Conservation (phyloP, 441 rosid genomes). For the Eruca vesicaria region DNA sequence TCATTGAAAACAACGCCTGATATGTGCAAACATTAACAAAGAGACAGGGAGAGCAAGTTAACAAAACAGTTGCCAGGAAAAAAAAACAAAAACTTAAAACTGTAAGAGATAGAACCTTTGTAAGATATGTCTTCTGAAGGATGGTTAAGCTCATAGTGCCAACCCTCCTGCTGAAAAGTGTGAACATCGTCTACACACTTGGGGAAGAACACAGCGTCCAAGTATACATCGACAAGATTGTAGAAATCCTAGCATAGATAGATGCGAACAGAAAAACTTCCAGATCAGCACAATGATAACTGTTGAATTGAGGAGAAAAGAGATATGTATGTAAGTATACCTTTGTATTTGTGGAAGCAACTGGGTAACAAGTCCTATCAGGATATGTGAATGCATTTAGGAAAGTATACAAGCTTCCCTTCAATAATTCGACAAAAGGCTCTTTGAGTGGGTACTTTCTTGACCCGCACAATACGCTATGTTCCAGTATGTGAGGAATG, state of each 20-base stretch:
- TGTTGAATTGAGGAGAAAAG: background rate
- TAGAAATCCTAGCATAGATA: constrained; percentile 72
- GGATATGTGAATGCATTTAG: constrained; percentile 96
- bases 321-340: constrained; percentile 41
- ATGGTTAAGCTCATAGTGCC: constrained; percentile 91
- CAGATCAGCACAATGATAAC: background rate
- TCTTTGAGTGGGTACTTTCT: constrained; percentile 95
- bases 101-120: constrained; percentile 53
- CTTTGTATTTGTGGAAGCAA: constrained; percentile 91
- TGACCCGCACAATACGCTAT: constrained; percentile 96
- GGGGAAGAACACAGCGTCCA: constrained; percentile 97
- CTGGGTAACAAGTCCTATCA: constrained; percentile 97
- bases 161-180: constrained; percentile 91
- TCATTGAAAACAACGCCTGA: constrained; percentile 98
- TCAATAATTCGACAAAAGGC: constrained; percentile 91
- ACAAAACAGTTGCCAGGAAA: constrained; percentile 2
- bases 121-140: constrained; percentile 85
- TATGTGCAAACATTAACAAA: constrained; percentile 7
- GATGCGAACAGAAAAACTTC: background rate
- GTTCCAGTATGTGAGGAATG: constrained; percentile 96
- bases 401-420: constrained; percentile 91
- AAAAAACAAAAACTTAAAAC: background rate
- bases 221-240: constrained; percentile 90
- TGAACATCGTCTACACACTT: constrained; percentile 84
- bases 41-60: background rate